Evolutionary conservation across 1,284 basidiomycete genomes (phyloP), one percentile per base, ranked within the genome.

Genomic region (Ceratobasidium sp.): DNA sequence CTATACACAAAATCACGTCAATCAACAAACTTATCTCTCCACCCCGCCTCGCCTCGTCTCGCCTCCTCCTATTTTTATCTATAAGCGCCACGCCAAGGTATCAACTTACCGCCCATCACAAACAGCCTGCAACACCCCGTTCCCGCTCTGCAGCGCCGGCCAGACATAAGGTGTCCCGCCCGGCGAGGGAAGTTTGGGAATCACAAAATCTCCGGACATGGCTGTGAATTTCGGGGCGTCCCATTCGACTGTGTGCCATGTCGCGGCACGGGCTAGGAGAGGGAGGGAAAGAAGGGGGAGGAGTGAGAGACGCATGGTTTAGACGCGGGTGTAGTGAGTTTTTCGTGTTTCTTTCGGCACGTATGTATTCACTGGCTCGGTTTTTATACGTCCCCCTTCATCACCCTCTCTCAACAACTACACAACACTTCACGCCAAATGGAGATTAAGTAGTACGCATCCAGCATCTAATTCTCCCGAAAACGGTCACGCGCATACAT

Each of bases 241-340:
- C 83, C 83, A 84, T 80, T 84, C 83, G 23, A 83, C 83, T 9
- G 83, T 83, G 73, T 83, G 83, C 83, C 83, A 84, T 62, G 82
- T 78, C 7, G 80, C 80, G 15, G 81, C 83, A 75, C 80, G 2
- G 46, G 74, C 52, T 12, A 69, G 17, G 33, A 69, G 67, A 6
- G 67, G 50, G 17, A 69, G 33, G 9, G 50, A 13, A 20, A 69
- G 67, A 2, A 65, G n/a, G 1, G 67, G 28, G 12, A 69, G 38
- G 13, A 46, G 33, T 9, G 28, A 15, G 15, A 69, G 17, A n/a
- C 50, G 67, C 67, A 69, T 69, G 10, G 44, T 52, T 48, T 10
- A 10, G 56, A 17, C 9, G 26, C 9, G 7, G 26, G 15, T 57
- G 23, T 28, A 12, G 40, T 46, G 13, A n/a, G 59, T 42, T 38